Conservation (phyloP, 768 basidiomycete genomes). For the Ramaria sp. region DNA sequence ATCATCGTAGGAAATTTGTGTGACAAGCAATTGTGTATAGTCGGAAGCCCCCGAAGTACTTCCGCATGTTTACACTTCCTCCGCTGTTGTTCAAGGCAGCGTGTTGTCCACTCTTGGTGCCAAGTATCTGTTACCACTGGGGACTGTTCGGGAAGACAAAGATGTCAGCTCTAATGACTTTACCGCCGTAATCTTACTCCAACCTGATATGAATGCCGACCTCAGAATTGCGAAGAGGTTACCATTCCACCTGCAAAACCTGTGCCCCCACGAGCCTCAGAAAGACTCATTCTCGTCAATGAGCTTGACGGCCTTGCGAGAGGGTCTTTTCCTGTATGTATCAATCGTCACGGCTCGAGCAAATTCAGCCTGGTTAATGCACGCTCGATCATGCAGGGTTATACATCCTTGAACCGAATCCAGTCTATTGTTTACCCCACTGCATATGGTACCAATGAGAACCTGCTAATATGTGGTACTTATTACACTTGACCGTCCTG, state of each 20-base stretch:
- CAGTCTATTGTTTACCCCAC: constrained; percentile 92
- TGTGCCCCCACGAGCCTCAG: constrained; percentile 60
- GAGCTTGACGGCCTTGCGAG: constrained; percentile 69
- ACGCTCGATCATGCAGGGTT: constrained; percentile 45
- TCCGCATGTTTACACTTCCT: constrained; percentile 84
- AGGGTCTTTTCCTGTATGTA: constrained; percentile 74
- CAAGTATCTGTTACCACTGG: constrained; percentile 74
- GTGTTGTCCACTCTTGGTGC: constrained; percentile 64
- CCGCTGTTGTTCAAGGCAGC: constrained; percentile 45
- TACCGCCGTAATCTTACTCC: not conserved
- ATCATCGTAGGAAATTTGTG: not conserved
- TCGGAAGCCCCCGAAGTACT: constrained; percentile 41
- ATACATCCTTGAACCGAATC: constrained; percentile 79
- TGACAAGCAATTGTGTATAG: constrained; percentile 11
- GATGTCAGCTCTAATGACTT: constrained; percentile 39
- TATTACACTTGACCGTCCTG: constrained; percentile 9
- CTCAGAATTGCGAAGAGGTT: constrained; percentile 81
- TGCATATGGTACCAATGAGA: constrained; percentile 93
- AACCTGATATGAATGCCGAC: constrained; percentile 5
- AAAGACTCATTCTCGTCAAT: constrained; percentile 57
- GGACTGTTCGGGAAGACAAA: constrained; percentile 54
- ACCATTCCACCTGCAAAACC: constrained; percentile 74
- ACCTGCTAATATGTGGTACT: constrained; percentile 85
- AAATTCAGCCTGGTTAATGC: not conserved
- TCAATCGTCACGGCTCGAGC: not conserved